Percentiles rank a stretch among this genome's conserved stretches.
Conservation (phyloP, 129 eudicot species). For the Glebionis coronaria region DNA sequence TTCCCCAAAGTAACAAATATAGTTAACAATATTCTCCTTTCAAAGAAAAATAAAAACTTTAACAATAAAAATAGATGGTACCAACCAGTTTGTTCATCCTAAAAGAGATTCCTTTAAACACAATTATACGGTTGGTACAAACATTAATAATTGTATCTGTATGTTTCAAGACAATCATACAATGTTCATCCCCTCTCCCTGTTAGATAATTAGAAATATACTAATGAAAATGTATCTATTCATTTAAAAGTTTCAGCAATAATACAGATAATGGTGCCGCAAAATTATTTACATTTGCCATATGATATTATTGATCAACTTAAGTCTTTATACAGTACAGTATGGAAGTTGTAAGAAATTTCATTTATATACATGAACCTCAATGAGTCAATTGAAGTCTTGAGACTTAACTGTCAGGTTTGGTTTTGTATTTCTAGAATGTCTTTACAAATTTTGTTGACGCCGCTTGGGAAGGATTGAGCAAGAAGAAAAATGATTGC, state of each 20-base stretch:
- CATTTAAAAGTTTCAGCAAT: too few species aligned
- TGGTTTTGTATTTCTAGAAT: conserved; percentile 13
- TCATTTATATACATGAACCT: conserved; percentile 32
- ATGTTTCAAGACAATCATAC: neutral
- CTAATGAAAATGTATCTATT: too few species aligned
- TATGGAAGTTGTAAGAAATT: conserved; percentile 12
- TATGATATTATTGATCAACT: conserved; percentile 22
- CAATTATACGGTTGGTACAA: neutral
- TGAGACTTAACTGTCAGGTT: conserved; percentile 21
- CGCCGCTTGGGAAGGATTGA: conserved; percentile 34
- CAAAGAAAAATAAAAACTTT: neutral
- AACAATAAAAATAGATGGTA: neutral
- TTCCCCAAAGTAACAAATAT: conserved; percentile 26
- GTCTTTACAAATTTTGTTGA: conserved; percentile 22
- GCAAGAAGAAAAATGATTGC: conserved; percentile 35
- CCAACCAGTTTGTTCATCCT: conserved; percentile 9
- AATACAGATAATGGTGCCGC: neutral
- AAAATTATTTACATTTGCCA: neutral
- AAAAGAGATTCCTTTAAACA: neutral
- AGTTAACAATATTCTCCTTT: conserved; percentile 14
- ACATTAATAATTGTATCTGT: neutral
- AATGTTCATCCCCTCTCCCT: neutral
- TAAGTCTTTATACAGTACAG: neutral
- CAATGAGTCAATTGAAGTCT: conserved; percentile 20
- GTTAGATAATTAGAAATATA: too few species aligned